phyloP scores from a whole-genome alignment of 2,329 filamentous ascomycete genomes.

The Bipolaris oryzae region DNA sequence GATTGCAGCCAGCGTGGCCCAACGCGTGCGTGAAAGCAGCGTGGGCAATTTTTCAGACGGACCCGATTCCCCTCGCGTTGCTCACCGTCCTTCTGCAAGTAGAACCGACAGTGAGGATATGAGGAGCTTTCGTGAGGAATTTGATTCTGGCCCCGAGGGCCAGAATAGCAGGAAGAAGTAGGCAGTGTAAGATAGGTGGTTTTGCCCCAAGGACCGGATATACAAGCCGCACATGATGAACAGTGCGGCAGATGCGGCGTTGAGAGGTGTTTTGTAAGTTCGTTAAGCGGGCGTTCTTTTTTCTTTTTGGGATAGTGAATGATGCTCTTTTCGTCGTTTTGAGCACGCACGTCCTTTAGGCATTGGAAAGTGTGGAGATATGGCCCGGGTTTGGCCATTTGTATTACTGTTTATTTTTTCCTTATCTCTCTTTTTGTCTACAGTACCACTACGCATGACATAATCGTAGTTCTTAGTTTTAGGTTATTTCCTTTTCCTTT shows the following conservation, averaged over 20 bases:
- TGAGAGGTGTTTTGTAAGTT: not conserved
- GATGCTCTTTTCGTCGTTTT: not conserved
- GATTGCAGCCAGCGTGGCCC: conserved; percentile 54
- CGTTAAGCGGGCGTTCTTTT: not conserved
- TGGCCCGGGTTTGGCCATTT: conserved; percentile 1
- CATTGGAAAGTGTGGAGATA: conserved; percentile 1
- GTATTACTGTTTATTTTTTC: conserved; percentile 1
- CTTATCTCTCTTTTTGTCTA: not conserved
- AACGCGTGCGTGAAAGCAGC: conserved; percentile 43
- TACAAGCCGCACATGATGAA: conserved; percentile 1
- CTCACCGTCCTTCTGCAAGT: conserved; percentile 13
- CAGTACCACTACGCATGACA: conserved; percentile 5
- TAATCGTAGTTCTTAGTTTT: conserved; percentile 18
- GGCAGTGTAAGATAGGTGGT: conserved; percentile 11
- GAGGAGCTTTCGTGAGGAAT: conserved; percentile 2
- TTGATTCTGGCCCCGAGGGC: conserved; percentile 11
- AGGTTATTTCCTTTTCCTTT: not conserved
- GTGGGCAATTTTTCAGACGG: conserved; percentile 33
- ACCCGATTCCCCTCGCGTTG: conserved; percentile 18
- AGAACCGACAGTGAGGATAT: conserved; percentile 13
- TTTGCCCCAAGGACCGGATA: not conserved
- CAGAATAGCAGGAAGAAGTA: conserved; percentile 20
- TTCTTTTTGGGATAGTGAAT: conserved; percentile 3
- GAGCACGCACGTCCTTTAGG: conserved; percentile 1
- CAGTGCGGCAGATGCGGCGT: conserved; percentile 8